Evolutionary conservation across 768 basidiomycete species (phyloP), one percentile per base, ranked within the genome.

Genomic region (Termitomyces titanicus): DNA sequence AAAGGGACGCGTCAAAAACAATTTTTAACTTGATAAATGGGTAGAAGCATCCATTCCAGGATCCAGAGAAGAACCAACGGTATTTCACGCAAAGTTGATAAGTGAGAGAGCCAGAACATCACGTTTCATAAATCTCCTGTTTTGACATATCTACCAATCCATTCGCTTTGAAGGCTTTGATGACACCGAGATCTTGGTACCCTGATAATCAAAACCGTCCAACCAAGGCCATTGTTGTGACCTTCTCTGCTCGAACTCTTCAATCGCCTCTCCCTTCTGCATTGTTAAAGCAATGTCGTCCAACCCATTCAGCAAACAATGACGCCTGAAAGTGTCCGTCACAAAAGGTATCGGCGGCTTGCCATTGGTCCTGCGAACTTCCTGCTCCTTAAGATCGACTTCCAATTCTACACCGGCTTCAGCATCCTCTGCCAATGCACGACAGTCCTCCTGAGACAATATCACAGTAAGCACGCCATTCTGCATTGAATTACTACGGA

Each of bases 271-370:
- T 31, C 78, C 84, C 68, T 85, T 86, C 70, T 92, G 86, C 77
- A 99, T 76, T 40, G 97, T 99, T 71, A 99, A 76, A 40, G 89
- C 94, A 60, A 99, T 96, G 66, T 98, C 97, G 69, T 99, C 97
- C 61, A 98, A 74, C 31, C 97, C 97, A 65, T 99, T 94, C 72
- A 99, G 70, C 69, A 99, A 74, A 69, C 97, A 95, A 67, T 96
- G 92, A 53, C 92, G 78, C 59, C 95, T 80, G 88, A 98, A 99
- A 0, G 87, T 73, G 71, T 99, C 97, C 47, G 87, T 84, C 37
- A 79, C 77, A 75, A 99, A 99, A 39, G 79, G 54, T 59, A 97
- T 85, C 18, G 87, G 68, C 2, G 81, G 71, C 64, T 91, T 81
- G 54, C 88, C 94, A 65, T 88, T 88, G 15, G 68, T 64, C 50